Conservation (phyloP, 148 eudicot genomes). For the Vaccinium myrtillus region DNA sequence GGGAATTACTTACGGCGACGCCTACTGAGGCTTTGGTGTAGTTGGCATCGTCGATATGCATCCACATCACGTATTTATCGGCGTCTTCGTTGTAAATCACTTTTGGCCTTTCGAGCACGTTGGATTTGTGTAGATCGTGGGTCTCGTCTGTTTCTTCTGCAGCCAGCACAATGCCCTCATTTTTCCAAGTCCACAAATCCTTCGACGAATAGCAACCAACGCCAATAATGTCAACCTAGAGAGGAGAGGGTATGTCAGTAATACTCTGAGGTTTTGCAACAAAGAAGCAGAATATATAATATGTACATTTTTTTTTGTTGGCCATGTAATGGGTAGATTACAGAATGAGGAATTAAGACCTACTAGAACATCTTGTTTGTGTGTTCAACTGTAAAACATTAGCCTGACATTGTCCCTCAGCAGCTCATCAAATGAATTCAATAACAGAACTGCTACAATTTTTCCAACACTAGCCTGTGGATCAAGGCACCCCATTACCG, state of each 20-base stretch:
- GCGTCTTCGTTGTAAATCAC: constrained; percentile 74
- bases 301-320: too few species aligned
- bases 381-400: not conserved
- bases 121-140: constrained; percentile 85
- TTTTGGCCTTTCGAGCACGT: too few species aligned
- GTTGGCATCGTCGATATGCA: constrained; percentile 94
- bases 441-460: not conserved
- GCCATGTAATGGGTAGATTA: not conserved
- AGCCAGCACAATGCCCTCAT: constrained; percentile 84
- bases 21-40: constrained; percentile 93
- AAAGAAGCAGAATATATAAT: not conserved
- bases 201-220: constrained; percentile 98
- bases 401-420: not conserved
- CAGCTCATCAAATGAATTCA: not conserved
- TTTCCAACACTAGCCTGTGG: not conserved
- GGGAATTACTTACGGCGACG: constrained; percentile 63
- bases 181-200: constrained; percentile 96
- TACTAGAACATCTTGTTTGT: not conserved
- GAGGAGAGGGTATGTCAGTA: not conserved
- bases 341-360: not conserved
- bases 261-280: constrained; percentile 6
- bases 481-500: not conserved
- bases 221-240: constrained; percentile 85
- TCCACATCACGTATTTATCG: constrained; percentile 92
- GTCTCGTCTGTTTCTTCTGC: constrained; percentile 74